Evolutionary conservation across 164 flowering plant species (phyloP).

Genomic region (Echeveria elegans): DNA sequence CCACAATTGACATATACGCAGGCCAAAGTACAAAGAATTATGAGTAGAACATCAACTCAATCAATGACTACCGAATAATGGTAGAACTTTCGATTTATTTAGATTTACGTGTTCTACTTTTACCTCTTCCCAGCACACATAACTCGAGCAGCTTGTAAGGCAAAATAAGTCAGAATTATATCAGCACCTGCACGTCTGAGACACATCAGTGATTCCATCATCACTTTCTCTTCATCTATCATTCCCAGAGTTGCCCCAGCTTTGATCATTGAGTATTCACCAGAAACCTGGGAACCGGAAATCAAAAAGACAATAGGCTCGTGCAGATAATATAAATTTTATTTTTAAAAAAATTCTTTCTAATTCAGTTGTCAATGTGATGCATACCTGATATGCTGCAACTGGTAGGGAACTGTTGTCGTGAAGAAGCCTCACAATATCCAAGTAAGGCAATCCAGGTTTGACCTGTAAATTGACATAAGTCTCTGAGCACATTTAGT

Average conservation of each 20-base stretch:
- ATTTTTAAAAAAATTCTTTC: background rate
- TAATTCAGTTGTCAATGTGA: background rate
- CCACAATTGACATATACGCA: no score
- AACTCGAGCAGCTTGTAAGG: constrained; percentile 75
- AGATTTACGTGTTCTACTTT: constrained; percentile 3
- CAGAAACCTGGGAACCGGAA: constrained; percentile 57
- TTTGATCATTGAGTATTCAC: constrained; percentile 96
- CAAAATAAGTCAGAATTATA: constrained; percentile 85
- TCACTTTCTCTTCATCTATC: constrained; percentile 89
- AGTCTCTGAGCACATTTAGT: background rate
- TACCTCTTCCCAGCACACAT: constrained; percentile 78
- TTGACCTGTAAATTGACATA: constrained; percentile 47
- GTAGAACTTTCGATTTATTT: background rate
- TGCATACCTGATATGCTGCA: constrained; percentile 91
- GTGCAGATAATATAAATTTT: no score
- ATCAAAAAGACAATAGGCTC: background rate
- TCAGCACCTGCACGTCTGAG: constrained; percentile 93
- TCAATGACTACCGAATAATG: background rate
- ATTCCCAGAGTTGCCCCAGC: constrained; percentile 79
- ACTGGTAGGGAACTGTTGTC: constrained; percentile 77
- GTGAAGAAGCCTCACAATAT: constrained; percentile 74
- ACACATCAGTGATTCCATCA: constrained; percentile 95
- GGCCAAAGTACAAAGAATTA: no score
- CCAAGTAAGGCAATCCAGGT: constrained; percentile 93
- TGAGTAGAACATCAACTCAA: no score